These are phyloP conservation scores for Cladophialophora chaetospira DNA, from an alignment of 2,329 filamentous ascomycete species.

Conservation along the genomic window DNA sequence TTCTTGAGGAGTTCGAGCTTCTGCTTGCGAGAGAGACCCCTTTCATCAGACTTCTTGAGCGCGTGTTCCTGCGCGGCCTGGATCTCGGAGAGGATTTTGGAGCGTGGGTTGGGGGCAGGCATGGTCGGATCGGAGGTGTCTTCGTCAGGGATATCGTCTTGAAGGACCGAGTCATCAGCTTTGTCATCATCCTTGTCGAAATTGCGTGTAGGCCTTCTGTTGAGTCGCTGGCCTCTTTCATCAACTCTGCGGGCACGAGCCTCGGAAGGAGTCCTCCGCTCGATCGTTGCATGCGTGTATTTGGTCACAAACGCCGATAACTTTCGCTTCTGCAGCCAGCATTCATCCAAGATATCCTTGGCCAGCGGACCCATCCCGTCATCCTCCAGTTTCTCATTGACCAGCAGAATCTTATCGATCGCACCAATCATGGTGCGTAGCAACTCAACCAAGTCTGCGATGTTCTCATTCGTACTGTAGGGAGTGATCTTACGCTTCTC, in stretches of 20 bases:
- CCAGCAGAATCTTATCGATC: slow-evolving; percentile 36
- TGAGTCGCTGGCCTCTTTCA: neutral
- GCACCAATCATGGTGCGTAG: slow-evolving; percentile 38
- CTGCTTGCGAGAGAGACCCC: slow-evolving; percentile 22
- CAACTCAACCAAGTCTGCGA: slow-evolving; percentile 32
- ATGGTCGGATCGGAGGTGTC: neutral
- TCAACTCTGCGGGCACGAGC: neutral
- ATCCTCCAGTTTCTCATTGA: slow-evolving; percentile 30
- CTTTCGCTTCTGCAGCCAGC: slow-evolving; percentile 23
- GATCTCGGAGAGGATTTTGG: slow-evolving; percentile 13
- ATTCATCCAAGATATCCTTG: slow-evolving; percentile 17
- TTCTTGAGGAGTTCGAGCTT: slow-evolving; percentile 23
- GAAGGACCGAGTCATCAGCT: neutral
- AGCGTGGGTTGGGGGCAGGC: neutral
- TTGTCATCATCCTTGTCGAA: neutral
- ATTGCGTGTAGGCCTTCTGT: neutral
- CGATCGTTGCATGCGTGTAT: slow-evolving; percentile 6
- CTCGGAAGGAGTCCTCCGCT: slow-evolving; percentile 5
- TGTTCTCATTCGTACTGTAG: slow-evolving; percentile 20
- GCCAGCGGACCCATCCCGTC: slow-evolving; percentile 30
- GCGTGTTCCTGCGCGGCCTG: neutral
- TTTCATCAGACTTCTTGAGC: slow-evolving; percentile 8
- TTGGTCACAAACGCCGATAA: slow-evolving; percentile 21
- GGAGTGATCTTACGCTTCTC: slow-evolving; percentile 22
- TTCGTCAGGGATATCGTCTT: neutral